Base-by-base conservation (phyloP, 106 monocot species). In the Amphibolis antarctica region DNA sequence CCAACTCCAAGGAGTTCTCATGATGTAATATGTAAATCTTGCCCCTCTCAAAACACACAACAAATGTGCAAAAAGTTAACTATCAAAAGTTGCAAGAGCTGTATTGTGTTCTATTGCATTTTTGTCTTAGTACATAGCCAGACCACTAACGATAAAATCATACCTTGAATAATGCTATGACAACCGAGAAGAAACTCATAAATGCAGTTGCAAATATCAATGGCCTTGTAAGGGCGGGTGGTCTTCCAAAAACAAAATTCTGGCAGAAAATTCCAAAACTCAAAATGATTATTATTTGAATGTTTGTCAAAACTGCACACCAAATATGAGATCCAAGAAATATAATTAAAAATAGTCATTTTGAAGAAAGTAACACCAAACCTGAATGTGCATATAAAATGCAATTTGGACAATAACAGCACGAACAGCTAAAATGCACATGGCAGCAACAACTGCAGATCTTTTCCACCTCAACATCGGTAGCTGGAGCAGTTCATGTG, bases 141-240 rank as follows among this genome's bases (percentile, higher is more conserved):
- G 36, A 49, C 48, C 48, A 17, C n/a, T 14, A 17, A n/a, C 14
- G 10, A 24, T 28, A 56, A 56, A 15, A 26, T 56, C 15, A 60
- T 79, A 99, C 98, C 91, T 99, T 99, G 73, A 99, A 99, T 42
- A 99, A 66, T 64, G 98, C 98, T 62, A 91, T 99, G 59, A 99
- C 98, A 70, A 99, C 83, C 49, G 98, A 99, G 66, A 99, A 99
- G 91, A 99, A 99, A 62, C 77, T 85, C 98, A 99, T 99, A 59
- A 99, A 99, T 53, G 85, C 87, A 56, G 91, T 91, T 65, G 98
- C 98, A 74, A 99, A 99, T 71, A 91, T 85, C 77, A 91, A 66
- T 21, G 98, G 85, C 81, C 79, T 99, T 14, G 91, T 74, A 51
- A 91, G 78, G 48, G 27, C 77, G 53, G 75, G 66, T 49, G 82